Conservation (phyloP, 2,329 filamentous ascomycete genomes). For the Camillea tinctor region DNA sequence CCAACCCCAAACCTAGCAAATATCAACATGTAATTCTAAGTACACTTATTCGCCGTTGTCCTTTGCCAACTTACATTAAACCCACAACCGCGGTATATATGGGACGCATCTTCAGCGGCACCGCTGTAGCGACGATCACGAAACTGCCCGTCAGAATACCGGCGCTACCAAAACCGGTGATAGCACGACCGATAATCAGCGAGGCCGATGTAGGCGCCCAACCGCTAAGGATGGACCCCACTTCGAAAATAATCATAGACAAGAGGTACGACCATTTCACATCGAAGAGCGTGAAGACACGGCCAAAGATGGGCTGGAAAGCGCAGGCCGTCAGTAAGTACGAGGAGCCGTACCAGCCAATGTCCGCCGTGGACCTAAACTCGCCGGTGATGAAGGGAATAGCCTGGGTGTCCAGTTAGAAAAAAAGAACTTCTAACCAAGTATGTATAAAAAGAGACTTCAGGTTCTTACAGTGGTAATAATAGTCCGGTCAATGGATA, state of each 20-base stretch:
- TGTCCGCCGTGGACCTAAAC: slow-evolving; percentile 32
- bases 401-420: slow-evolving; percentile 13
- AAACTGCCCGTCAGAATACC: slow-evolving; percentile 36
- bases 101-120: slow-evolving; percentile 31
- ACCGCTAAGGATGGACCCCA: slow-evolving; percentile 38
- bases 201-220: slow-evolving; percentile 32
- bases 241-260: slow-evolving; percentile 31
- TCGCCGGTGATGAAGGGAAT: slow-evolving; percentile 33
- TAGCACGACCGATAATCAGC: slow-evolving; percentile 37
- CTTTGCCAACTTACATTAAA: slow-evolving; percentile 26
- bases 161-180: slow-evolving; percentile 37
- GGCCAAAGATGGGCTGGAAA: slow-evolving; percentile 35
- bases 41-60: background rate
- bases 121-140: slow-evolving; percentile 32
- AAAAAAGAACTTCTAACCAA: background rate
- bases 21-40: background rate
- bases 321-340: slow-evolving; percentile 36
- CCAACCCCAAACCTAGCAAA: slow-evolving; percentile 35
- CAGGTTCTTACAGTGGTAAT: slow-evolving; percentile 25
- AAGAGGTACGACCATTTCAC: slow-evolving; percentile 31
- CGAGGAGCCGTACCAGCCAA: slow-evolving; percentile 33
- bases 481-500: slow-evolving; percentile 28
- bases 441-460: background rate
- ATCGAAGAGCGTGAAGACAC: slow-evolving; percentile 36
- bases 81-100: slow-evolving; percentile 35